Evolutionary conservation across 805 yeast species (phyloP).

Genomic region (Brettanomyces naardenensis): DNA sequence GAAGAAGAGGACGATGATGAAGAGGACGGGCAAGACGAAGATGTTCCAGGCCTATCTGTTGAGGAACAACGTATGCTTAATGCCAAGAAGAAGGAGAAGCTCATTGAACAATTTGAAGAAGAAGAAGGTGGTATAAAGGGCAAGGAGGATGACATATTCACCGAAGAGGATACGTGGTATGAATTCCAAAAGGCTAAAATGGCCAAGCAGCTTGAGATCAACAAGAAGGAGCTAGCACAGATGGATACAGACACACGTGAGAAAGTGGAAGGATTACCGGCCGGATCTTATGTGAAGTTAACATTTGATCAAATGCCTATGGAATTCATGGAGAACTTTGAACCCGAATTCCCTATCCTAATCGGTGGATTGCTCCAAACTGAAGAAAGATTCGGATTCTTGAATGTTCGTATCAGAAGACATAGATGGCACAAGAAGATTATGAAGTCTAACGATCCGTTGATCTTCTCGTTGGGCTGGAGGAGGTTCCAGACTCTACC

Average conservation of each 20-base stretch:
- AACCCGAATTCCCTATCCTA: slow-evolving; percentile 77
- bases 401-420: slow-evolving; percentile 90
- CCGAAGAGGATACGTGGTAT: slow-evolving; percentile 94
- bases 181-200: slow-evolving; percentile 95
- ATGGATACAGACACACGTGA: slow-evolving; percentile 73
- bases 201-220: slow-evolving; percentile 92
- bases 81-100: slow-evolving; percentile 83
- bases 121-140: slow-evolving; percentile 70
- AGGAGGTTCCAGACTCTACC: slow-evolving; percentile 97
- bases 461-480: slow-evolving; percentile 94
- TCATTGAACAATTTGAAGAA: slow-evolving; percentile 84
- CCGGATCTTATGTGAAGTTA: slow-evolving; percentile 89
- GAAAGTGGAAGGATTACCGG: slow-evolving; percentile 82
- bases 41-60: slow-evolving; percentile 34
- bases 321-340: slow-evolving; percentile 82
- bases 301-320: slow-evolving; percentile 80
- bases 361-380: slow-evolving; percentile 88
- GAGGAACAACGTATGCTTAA: slow-evolving; percentile 74
- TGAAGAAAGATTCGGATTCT: slow-evolving; percentile 86
- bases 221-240: slow-evolving; percentile 65
- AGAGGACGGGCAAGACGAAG: slow-evolving; percentile 19
- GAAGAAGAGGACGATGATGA: slow-evolving; percentile 23
- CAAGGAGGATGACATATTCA: slow-evolving; percentile 57
- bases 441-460: slow-evolving; percentile 89
- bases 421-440: slow-evolving; percentile 99